Conservation (phyloP, 768 basidiomycete genomes). For the Tricholomella constricta region DNA sequence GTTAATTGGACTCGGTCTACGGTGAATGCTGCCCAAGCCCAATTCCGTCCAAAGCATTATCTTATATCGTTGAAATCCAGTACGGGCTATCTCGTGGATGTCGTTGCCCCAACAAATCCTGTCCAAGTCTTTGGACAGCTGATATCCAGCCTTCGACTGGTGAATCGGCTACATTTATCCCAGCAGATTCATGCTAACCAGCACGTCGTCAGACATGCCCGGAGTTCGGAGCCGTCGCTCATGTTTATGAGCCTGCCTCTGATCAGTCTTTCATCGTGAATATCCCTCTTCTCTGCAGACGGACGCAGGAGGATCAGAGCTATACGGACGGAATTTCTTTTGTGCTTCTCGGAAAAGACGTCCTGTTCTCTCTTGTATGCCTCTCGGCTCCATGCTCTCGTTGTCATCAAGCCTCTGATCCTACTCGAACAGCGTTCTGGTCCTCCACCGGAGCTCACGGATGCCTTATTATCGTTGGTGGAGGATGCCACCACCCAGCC, state of each 20-base stretch:
- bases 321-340: constrained; percentile 9
- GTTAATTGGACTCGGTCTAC: constrained; percentile 42
- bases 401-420: not conserved
- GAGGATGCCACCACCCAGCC: not conserved
- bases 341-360: constrained; percentile 17
- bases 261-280: constrained; percentile 63
- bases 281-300: constrained; percentile 16
- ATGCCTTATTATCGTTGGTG: constrained; percentile 12
- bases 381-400: not conserved
- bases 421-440: constrained; percentile 15
- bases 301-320: not conserved
- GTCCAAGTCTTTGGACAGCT: constrained; percentile 35
- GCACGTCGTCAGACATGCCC: constrained; percentile 2
- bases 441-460: constrained; percentile 16
- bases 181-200: not conserved
- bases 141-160: constrained; percentile 41
- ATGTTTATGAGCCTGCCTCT: constrained; percentile 47
- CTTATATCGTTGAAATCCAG: constrained; percentile 28
- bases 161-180: constrained; percentile 14
- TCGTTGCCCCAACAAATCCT: constrained; percentile 38
- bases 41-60: not conserved
- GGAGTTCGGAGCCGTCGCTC: constrained; percentile 42
- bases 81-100: constrained; percentile 54
- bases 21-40: constrained; percentile 37
- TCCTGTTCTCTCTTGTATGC: constrained; percentile 14